Percentiles rank a stretch among this genome's conserved stretches.
phyloP scores from a whole-genome alignment of 352 stramenopile species.

The Phytopythium montanum region DNA sequence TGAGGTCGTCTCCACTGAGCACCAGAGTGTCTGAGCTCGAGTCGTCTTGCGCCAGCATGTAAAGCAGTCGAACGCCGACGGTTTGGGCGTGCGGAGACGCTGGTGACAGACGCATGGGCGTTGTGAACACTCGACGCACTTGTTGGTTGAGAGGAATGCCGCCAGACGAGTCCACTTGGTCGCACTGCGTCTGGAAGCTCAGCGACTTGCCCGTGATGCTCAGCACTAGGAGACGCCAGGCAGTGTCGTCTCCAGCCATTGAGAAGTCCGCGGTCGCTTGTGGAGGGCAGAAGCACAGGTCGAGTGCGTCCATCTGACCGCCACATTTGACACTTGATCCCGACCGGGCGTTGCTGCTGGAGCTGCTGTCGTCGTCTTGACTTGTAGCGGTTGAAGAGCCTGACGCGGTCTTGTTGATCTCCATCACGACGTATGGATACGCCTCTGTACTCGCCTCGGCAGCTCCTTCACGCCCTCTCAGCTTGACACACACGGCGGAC shows the following conservation, averaged over 20 bases:
- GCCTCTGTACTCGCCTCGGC: neutral
- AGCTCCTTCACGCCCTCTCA: conserved; percentile 26
- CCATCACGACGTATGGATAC: conserved; percentile 47
- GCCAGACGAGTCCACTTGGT: conserved; percentile 17
- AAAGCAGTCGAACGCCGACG: conserved; percentile 45
- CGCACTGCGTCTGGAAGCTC: conserved; percentile 36
- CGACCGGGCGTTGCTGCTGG: neutral
- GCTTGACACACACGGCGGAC: conserved; percentile 46
- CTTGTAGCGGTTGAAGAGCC: neutral
- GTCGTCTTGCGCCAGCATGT: conserved; percentile 19
- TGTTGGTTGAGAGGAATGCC: conserved; percentile 34
- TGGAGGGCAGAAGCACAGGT: conserved; percentile 41
- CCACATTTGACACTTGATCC: conserved; percentile 20
- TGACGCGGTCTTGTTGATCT: conserved; percentile 13
- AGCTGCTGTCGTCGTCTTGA: neutral
- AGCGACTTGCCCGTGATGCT: conserved; percentile 46
- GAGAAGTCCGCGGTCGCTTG: neutral
- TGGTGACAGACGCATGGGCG: conserved; percentile 33
- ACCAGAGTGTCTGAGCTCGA: conserved; percentile 24
- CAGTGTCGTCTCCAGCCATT: conserved; percentile 7
- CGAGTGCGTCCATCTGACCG: conserved; percentile 46
- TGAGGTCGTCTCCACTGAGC: conserved; percentile 51
- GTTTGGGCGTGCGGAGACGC: conserved; percentile 21
- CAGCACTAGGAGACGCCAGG: conserved; percentile 50
- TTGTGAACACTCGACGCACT: conserved; percentile 49